Percentiles rank a stretch among this genome's conserved stretches.
These are phyloP conservation scores for Solanum etuberosum DNA, from an alignment of 257 asterid species.

Conservation along the genomic window DNA sequence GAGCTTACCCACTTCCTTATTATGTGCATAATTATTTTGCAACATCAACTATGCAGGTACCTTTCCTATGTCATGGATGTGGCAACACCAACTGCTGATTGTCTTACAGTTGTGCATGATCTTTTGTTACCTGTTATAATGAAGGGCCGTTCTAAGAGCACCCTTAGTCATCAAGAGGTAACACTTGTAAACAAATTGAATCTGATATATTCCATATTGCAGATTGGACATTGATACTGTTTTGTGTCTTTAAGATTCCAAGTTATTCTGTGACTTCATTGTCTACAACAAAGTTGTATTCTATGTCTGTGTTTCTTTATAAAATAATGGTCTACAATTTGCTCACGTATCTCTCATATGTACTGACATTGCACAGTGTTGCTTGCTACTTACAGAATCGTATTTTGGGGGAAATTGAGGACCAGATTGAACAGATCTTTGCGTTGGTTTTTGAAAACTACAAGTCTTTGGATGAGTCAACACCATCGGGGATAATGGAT, in stretches of 20 bases:
- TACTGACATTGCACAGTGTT: background rate
- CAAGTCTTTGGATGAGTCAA: conserved; percentile 40
- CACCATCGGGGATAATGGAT: conserved; percentile 36
- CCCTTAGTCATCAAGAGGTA: conserved; percentile 52
- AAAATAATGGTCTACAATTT: background rate
- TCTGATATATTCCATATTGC: background rate
- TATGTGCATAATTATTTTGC: background rate
- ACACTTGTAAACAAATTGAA: background rate
- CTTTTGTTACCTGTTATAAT: conserved; percentile 29
- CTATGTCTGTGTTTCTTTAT: background rate
- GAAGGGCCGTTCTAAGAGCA: conserved; percentile 31
- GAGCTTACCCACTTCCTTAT: background rate
- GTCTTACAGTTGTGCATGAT: conserved; percentile 28
- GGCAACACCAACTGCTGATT: conserved; percentile 48
- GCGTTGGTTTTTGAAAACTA: conserved; percentile 39
- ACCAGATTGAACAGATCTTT: conserved; percentile 37
- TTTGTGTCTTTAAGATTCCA: background rate
- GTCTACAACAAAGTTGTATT: background rate
- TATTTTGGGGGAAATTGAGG: conserved; percentile 41
- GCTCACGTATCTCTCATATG: background rate
- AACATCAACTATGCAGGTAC: conserved; percentile 20
- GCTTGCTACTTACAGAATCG: conserved; percentile 30
- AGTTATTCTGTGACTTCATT: background rate
- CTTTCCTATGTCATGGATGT: conserved; percentile 53
- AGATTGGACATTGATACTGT: background rate